Base-by-base conservation (phyloP, 805 yeast genomes). In the Kockiozyma suomiensis region DNA sequence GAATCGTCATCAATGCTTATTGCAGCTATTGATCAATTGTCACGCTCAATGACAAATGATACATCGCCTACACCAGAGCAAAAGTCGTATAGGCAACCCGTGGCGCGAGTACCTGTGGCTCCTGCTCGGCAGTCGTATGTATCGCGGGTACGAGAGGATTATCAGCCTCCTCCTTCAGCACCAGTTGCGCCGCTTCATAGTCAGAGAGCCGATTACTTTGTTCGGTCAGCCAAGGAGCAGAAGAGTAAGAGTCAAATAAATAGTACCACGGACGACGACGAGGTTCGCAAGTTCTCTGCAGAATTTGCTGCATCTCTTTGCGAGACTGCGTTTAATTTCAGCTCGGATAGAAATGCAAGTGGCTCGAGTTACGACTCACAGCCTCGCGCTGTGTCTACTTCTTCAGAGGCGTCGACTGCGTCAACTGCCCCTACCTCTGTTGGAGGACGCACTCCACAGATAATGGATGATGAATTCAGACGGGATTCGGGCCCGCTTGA, bases 241-340 rank as follows among this genome's bases (percentile, higher is more conserved):
- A 37, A 43, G 32, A 15, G 13, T 19, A 40, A 28, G 37, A n/a
- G 28, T 15, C 37, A 25, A 5, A 23, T 23, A 3, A 3, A 15
- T 7, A 15, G 15, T 2, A 12, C 7, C 1, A 30, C 19, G 12
- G 62, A 43, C 6, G 66, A 62, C 2, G 65, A 62, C 13, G 52
- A 50, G 10, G 54, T 54, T 10, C 66, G 66, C 30, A 57, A 62
- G 43, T 21, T 54, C 12, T 62, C 66, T 7, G 63, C 66, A 6
- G 65, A 60, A 15, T 62, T 62, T 46, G 66, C 66, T 5, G 55
- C 61, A 1, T 45, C 64, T 26, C 35, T 62, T 8, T 62, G 66
- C 42, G 66, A 62, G 40, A 37, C 40, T 5, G 50, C 51, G 43
- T 62, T 62, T 46, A 62, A 62, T 37, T 56, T 50, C 41, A 23